Evolutionary conservation across 2,329 filamentous ascomycete species (phyloP), one percentile per base, ranked within the genome.

Genomic region (Leptographium lundbergii): DNA sequence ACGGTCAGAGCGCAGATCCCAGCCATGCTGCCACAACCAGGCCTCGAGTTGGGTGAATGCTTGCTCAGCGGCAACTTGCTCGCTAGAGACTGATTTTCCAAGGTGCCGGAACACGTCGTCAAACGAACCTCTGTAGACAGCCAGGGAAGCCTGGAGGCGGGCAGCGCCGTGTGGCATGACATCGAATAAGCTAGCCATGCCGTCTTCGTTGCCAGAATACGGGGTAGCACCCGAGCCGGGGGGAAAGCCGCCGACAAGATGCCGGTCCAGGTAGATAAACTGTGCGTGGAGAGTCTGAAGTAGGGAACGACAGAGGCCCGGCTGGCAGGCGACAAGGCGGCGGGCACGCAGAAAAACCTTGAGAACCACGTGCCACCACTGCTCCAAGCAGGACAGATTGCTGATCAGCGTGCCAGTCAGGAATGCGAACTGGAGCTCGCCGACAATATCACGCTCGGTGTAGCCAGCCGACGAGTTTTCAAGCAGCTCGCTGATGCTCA

Each of bases 341-440:
- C 77, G 75, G 2, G 80, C 76, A 29, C 76, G 75, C 54, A 85
- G 74, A 13, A 82, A 65, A 39, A 83, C 66, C 54, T 73, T 75
- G 47, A 79, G 73, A 4, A 78, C 67, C 61, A 82, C 74, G 64
- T 82, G 75, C 73, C 77, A 81, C 82, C 82, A 86, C 62, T 86
- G 81, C 61, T 83, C 80, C 51, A 84, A 71, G 63, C 82, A 85
- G 10, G 79, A 73, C 50, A 79, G 70, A 66, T 84, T 86, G 48
- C 78, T 77, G 1, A 85, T 75, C 58, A 81, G 74, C 66, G 79
- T 75, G 45, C 81, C 82, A 0, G 77, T 77, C 5, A 85, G 65
- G 64, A 79, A 86, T 50, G 77, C 75, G 66, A 85, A 79, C 63
- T 86, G 82, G 2, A 85, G 67, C 66, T 86, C 82, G 54, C 81